Base-by-base conservation (phyloP, 2,329 filamentous ascomycete species). In the Penicillium sp. region DNA sequence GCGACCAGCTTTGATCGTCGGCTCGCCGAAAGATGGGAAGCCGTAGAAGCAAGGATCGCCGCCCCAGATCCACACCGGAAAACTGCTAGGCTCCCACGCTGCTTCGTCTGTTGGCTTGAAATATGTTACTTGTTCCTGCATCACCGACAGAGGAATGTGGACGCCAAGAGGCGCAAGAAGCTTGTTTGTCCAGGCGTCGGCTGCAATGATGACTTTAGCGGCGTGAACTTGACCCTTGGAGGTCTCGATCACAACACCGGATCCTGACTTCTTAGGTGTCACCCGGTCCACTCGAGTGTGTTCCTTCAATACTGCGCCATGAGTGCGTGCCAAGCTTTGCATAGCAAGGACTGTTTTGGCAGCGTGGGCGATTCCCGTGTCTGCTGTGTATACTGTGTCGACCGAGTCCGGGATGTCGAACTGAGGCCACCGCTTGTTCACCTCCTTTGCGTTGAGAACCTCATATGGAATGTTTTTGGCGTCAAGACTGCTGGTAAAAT, bases 91-190 rank as follows among this genome's bases (percentile, higher is more conserved):
- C 2, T 64, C 51, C 34, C 58, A 67, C 7, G 24, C 24, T 4
- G 46, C 49, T 5, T 57, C 14, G 9, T 65, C 48, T 2, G 57
- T 54, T 5, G 66, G 66, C 16, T 69, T 69, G 47, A 57, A 68
- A 51, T 68, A 67, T 16, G 66, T 69, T 2, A 68, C 59, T 46
- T 68, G 65, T 38, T 68, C 66, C 36, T 68, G 65, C 61, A 66
- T 67, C 3, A 63, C 55, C 1, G 60, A 50, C 3, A 67, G 38
- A 1, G 66, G 66, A 34, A 68, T 68, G 11, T 67, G 52, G 9
- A 50, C 39, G 1, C 36, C 52, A 3, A 69, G 58, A 10, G 63
- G 64, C 0, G 39, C 52, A 14, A 69, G 62, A 5, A 67, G 56
- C 34, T 66, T 63, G 34, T 68, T 66, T 13, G 54, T 65, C 66